Base-by-base conservation (phyloP, 805 yeast genomes). In the Teunomyces tritomae region DNA sequence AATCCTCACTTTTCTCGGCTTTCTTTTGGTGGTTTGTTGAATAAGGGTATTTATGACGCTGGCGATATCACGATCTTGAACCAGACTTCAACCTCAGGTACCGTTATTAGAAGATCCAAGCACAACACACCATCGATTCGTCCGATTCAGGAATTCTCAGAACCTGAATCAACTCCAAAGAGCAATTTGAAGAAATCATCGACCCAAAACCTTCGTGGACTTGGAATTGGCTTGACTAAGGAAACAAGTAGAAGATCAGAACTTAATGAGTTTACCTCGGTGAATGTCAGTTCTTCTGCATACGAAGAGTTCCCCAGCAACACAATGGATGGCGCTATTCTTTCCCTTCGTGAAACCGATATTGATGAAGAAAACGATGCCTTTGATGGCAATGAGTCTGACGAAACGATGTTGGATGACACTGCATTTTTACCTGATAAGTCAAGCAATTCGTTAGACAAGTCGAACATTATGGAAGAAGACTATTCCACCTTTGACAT, bases 1-100 rank as follows among this genome's bases (percentile, higher is more conserved):
- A 73, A 73, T 44, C 77, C 77, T 8, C 56, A 72, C 30, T 73
- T 73, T 47, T 73, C 78, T 0, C 60, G 68, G 32, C 62, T 73
- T 44, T 71, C 78, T 0, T 70, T 73, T 55, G 70, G 71, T 43
- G 76, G 73, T 2, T 55, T 72, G 20, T 49, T 53, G 16, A 32
- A 33, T 10, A 14, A 35, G 16, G 46, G 43, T 14, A 45, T 45
- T 48, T 47, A 49, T 26, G 52, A 48, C 17, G 41, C 24, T 16
- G 57, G 55, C 4, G 56, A 54, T 36, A 27, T 41, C 5, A 50
- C 47, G 3, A 50, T 54, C 16, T 10, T 42, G 44, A 46, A 54
- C 20, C 45, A 45, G 14, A 48, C 49, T 26, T 47, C 51, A 13
- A 50, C 54, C 13, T 47, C 59, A 7, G 57, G 54, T 3, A 59